These are phyloP conservation scores for Exobasidium rhododendri DNA, from an alignment of 1,284 basidiomycete species.

Conservation along the genomic window DNA sequence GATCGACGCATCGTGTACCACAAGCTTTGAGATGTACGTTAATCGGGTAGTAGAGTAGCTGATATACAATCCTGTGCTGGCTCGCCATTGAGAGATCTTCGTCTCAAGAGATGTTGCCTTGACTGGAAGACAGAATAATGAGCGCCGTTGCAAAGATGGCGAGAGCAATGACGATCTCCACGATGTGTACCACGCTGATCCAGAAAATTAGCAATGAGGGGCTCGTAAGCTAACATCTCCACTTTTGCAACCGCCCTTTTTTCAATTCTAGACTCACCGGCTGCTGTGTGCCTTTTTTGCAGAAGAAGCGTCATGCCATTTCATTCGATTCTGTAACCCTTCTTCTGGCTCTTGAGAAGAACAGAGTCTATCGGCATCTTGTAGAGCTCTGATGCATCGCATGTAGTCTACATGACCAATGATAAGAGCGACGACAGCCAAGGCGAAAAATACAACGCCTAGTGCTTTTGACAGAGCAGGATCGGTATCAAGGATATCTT, in stretches of 20 bases:
- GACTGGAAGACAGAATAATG: constrained; percentile 3
- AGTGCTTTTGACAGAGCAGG: neutral
- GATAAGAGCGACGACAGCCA: constrained; percentile 6
- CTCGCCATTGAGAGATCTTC: too few relatives aligned
- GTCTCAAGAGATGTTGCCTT: neutral
- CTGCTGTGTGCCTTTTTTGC: constrained; percentile 10
- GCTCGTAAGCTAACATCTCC: too few relatives aligned
- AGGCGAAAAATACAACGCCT: constrained; percentile 2
- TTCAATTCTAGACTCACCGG: neutral
- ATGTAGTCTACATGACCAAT: constrained; percentile 8
- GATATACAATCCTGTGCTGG: too few relatives aligned
- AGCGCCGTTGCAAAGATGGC: constrained; percentile 3
- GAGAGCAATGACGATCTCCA: neutral
- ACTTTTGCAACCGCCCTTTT: neutral
- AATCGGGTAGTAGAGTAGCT: too few relatives aligned
- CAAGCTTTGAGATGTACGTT: neutral
- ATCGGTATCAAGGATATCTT: neutral
- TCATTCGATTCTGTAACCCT: neutral
- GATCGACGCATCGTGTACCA: neutral
- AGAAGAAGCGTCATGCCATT: constrained; percentile 7
- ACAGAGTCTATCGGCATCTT: constrained; percentile 1
- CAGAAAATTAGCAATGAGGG: too few relatives aligned
- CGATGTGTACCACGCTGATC: neutral
- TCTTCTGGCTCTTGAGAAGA: neutral
- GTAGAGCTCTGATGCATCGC: constrained; percentile 1